Base-by-base conservation (phyloP, 768 basidiomycete species). In the Pholiota molesta region DNA sequence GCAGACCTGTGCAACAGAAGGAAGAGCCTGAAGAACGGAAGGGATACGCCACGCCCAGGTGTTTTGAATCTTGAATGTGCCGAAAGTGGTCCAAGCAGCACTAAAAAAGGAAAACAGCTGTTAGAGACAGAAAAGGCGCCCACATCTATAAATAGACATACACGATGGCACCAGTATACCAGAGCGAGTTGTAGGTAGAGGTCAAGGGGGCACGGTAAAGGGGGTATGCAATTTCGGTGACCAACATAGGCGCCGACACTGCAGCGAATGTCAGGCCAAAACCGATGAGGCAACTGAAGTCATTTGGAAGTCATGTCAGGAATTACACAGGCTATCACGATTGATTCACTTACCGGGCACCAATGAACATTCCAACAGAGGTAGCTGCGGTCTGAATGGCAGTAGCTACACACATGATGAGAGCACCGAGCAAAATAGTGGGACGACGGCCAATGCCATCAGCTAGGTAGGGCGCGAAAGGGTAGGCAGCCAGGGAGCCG, bases 1-100 rank as follows among this genome's bases (percentile, higher is more conserved):
- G 65, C 66, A 55, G 58, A 95, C 71, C 72, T 94, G 91, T 52
- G 89, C 58, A 61, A 90, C 60, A 3, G 92, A 86, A 2, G 91
- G 91, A 47, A 88, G 69, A 55, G 76, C 88, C 76, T 95, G 91
- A 19, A 92, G 78, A 33, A 84, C 71, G 16, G 91, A 92, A 19
- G 92, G 92, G 56, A 92, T 79, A 68, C 95, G 89, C 93, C 94
- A 95, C 28, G 90, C 77, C 90, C 90, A 94, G 23, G 85, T 83
- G 55, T 72, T 84, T 44, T 77, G 62, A 57, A 93, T 86, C 72
- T 83, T 82, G 79, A 91, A 88, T 14, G 92, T 90, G 23, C 92
- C 92, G 70, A 86, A 95, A 1, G 91, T 91, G 0, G 89, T 80
- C 94, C 92, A 94, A n/a, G 91, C 91, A 39, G 92, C 87, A 62